Conservation (phyloP, 2,329 filamentous ascomycete species). For the Mollisiaceae sp. region DNA sequence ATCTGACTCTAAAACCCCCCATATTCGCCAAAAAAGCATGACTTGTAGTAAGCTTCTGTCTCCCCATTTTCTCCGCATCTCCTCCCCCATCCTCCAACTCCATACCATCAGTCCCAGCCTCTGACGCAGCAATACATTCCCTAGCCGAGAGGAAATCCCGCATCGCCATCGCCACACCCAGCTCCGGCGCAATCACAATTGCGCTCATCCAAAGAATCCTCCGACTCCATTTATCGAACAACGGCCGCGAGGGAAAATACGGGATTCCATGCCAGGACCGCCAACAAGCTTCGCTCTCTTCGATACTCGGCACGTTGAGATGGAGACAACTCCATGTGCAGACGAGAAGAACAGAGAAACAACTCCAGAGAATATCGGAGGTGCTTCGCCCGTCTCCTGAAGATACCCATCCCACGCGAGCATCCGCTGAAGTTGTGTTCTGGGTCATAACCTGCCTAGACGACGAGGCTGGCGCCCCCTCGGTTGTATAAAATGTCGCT, state of each 20-base stretch:
- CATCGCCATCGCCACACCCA: conserved; percentile 14
- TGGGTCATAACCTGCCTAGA: not conserved
- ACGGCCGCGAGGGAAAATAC: conserved; percentile 4
- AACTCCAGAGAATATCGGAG: conserved; percentile 18
- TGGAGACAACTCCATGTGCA: conserved; percentile 20
- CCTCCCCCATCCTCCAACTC: not conserved
- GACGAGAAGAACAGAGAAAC: conserved; percentile 16
- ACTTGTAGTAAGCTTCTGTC: conserved; percentile 5
- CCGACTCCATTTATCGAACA: not conserved
- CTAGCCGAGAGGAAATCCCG: conserved; percentile 5
- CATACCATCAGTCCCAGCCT: not conserved
- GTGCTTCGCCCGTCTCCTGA: conserved; percentile 9
- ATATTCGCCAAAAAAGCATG: conserved; percentile 15
- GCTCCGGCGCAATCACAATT: conserved; percentile 7
- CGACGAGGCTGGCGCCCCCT: not conserved
- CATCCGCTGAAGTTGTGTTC: not conserved
- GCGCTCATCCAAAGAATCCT: conserved; percentile 12
- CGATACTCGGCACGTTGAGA: conserved; percentile 15
- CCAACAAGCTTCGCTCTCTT: conserved; percentile 17
- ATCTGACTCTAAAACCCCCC: conserved; percentile 7
- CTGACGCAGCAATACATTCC: not conserved
- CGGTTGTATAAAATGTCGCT: too few relatives aligned
- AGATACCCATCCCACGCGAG: conserved; percentile 15
- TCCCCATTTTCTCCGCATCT: not conserved
- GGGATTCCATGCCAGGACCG: not conserved